These are phyloP conservation scores for Agrocybe chaxingu DNA, from an alignment of 768 basidiomycete genomes.

Conservation along the genomic window DNA sequence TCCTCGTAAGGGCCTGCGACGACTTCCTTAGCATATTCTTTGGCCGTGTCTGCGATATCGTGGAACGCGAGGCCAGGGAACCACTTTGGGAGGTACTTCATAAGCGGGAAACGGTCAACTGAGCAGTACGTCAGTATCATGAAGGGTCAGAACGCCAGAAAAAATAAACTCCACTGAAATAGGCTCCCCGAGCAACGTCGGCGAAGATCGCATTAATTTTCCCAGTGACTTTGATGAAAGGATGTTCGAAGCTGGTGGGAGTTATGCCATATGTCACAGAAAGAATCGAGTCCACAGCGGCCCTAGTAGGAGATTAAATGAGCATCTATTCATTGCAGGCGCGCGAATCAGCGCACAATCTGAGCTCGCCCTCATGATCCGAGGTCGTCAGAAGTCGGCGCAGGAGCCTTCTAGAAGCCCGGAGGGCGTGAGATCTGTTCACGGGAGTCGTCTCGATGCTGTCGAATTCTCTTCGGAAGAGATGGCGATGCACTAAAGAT, in stretches of 20 bases:
- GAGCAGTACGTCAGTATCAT: background rate
- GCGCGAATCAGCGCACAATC: background rate
- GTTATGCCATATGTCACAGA: slow-evolving; percentile 4
- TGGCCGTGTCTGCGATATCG: slow-evolving; percentile 4
- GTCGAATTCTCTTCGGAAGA: slow-evolving; percentile 3
- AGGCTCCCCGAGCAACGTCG: slow-evolving; percentile 1
- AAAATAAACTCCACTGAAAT: background rate
- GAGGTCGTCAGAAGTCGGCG: background rate
- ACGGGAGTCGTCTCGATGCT: background rate
- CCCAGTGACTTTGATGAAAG: slow-evolving; percentile 1
- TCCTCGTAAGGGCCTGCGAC: slow-evolving; percentile 7
- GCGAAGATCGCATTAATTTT: slow-evolving; percentile 4
- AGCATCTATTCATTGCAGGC: too few relatives aligned
- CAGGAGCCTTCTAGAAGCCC: slow-evolving; percentile 1
- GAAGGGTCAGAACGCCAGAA: too few relatives aligned
- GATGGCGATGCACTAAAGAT: background rate
- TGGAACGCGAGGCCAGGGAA: slow-evolving; percentile 12
- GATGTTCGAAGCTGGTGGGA: slow-evolving; percentile 2
- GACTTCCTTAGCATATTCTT: slow-evolving; percentile 1
- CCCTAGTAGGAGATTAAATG: background rate
- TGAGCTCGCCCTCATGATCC: slow-evolving; percentile 2
- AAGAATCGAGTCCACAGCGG: background rate
- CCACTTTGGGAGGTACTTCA: slow-evolving; percentile 14
- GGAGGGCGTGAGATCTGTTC: background rate
- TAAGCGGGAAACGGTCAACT: slow-evolving; percentile 5